Evolutionary conservation across 2,329 filamentous ascomycete genomes (phyloP).

Genomic region (Cordyceps fumosorosea): DNA sequence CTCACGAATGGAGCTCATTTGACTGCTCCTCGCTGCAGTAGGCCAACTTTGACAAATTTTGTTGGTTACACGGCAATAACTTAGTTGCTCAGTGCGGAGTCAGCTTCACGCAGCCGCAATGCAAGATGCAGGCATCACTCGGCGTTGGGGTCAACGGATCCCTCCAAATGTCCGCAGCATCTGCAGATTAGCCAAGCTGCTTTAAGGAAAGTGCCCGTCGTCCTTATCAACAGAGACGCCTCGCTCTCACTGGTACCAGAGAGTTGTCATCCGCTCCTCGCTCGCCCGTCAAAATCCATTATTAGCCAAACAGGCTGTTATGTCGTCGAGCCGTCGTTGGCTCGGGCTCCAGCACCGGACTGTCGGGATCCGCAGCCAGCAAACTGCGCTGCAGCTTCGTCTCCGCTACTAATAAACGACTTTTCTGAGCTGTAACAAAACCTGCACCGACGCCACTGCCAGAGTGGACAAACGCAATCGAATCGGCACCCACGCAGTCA

Average conservation of each 20-base stretch:
- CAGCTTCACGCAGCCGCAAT: neutral
- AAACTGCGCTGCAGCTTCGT: neutral
- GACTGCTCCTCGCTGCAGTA: neutral
- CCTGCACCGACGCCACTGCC: conserved; percentile 2
- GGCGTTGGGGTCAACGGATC: neutral
- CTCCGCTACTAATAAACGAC: neutral
- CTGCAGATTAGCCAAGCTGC: neutral
- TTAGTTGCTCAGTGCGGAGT: neutral
- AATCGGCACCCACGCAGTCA: neutral
- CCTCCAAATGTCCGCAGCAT: neutral
- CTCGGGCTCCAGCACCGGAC: neutral
- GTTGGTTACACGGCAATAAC: conserved; percentile 4
- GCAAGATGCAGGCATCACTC: neutral
- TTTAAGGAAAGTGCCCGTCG: neutral
- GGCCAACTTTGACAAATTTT: neutral
- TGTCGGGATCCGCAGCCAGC: conserved; percentile 11
- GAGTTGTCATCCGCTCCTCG: neutral
- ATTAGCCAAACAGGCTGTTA: neutral
- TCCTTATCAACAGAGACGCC: neutral
- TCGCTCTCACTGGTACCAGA: neutral
- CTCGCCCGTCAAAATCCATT: neutral
- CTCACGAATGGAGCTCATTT: neutral
- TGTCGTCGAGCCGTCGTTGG: neutral
- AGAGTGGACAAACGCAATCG: conserved; percentile 4
- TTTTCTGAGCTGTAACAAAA: conserved; percentile 13